Evolutionary conservation across 306 rosid genomes (phyloP).

Genomic region (Argentina anserina): DNA sequence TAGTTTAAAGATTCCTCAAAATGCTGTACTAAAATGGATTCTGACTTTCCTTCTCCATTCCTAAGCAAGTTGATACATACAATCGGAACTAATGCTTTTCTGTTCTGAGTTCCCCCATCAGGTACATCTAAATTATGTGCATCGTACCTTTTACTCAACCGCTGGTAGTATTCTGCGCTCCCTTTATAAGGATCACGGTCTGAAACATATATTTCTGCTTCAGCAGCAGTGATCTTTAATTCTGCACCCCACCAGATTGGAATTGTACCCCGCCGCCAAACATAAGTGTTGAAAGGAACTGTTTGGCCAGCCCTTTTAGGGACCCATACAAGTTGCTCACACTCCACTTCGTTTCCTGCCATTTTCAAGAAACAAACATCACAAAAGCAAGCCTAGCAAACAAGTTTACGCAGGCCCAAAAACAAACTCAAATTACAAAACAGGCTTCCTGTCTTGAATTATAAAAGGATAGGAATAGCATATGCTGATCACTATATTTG

Average conservation of each 20-base stretch:
- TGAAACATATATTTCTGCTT: constrained; percentile 96
- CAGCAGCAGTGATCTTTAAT: constrained; percentile 91
- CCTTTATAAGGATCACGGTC: constrained; percentile 88
- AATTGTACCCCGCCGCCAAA: constrained; percentile 97
- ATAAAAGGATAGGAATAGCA: background rate
- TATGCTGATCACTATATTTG: background rate
- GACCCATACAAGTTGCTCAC: constrained; percentile 96
- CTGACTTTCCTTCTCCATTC: constrained; percentile 93
- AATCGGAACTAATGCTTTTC: constrained; percentile 77
- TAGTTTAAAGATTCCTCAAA: constrained; percentile 77
- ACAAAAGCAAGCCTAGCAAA: background rate
- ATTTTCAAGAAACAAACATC: constrained; percentile 7
- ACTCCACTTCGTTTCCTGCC: constrained; percentile 98
- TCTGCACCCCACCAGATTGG: constrained; percentile 99
- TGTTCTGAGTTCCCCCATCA: constrained; percentile 47
- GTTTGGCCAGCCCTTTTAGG: constrained; percentile 81
- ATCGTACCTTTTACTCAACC: constrained; percentile 85
- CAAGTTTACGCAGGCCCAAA: background rate
- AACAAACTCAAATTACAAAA: no score
- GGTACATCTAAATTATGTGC: constrained; percentile 53
- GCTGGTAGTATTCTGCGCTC: constrained; percentile 70
- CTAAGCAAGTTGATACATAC: constrained; percentile 89
- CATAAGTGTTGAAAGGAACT: constrained; percentile 80
- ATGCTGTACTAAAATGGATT: constrained; percentile 84
- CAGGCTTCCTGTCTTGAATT: background rate